Evolutionary conservation across 371 early-diverging fungal species (phyloP).

Genomic region (Funneliformis caledonium): DNA sequence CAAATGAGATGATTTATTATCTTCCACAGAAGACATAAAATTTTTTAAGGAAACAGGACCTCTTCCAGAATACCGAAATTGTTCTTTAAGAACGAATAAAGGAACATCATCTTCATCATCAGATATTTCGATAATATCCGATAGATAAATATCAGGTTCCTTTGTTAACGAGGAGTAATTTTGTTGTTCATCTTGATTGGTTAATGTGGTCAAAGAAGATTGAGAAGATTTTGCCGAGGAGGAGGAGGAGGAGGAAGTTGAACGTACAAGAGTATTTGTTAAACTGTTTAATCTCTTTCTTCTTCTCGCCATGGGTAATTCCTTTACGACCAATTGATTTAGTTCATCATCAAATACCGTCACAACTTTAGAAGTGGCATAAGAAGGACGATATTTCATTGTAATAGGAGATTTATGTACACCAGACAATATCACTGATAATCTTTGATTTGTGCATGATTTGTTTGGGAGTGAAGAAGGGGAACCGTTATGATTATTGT

Average conservation of each 20-base stretch:
- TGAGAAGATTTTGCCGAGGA: conserved; percentile 5
- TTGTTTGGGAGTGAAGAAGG: background rate
- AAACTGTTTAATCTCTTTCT: conserved; percentile 15
- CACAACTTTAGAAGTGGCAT: background rate
- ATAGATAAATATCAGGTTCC: background rate
- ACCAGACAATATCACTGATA: background rate
- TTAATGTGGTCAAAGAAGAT: conserved; percentile 2
- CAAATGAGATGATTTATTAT: background rate
- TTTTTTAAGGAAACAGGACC: background rate
- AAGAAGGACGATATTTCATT: conserved; percentile 21
- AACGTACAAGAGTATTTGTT: conserved; percentile 7
- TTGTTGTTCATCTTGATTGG: background rate
- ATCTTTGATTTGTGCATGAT: background rate
- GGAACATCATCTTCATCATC: conserved; percentile 26
- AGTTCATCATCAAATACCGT: conserved; percentile 13
- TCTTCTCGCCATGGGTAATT: conserved; percentile 18
- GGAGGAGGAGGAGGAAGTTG: background rate
- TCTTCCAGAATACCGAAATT: conserved; percentile 27
- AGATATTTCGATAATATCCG: background rate
- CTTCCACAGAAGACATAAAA: background rate
- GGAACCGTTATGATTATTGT: background rate
- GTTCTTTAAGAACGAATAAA: conserved; percentile 31
- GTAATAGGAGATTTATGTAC: background rate
- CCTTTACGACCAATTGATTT: background rate
- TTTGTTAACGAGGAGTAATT: background rate